Conservation (phyloP, 108 stramenopile genomes). For the Pseudonitzschia pungens region DNA sequence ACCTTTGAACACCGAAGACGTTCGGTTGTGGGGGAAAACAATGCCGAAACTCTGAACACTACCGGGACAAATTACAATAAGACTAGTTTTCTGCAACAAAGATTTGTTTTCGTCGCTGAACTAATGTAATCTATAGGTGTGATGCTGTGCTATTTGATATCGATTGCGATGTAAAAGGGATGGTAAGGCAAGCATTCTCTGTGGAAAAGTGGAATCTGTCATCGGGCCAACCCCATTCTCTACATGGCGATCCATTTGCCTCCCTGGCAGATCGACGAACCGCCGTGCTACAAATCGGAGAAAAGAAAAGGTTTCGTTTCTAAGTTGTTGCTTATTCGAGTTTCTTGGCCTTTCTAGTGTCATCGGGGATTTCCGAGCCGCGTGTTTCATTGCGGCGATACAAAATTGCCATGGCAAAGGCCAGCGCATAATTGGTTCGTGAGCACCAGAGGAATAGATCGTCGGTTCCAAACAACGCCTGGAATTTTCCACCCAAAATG, state of each 20-base stretch:
- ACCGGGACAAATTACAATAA: background rate
- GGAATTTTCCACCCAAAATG: conserved; percentile 31
- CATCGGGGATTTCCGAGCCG: background rate
- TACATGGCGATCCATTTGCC: no score
- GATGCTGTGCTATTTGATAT: no score
- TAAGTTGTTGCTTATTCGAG: background rate
- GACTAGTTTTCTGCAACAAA: no score
- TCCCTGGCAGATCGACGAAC: no score
- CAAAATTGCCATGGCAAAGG: background rate
- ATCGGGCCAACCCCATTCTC: no score
- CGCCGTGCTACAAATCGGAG: no score
- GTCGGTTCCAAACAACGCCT: conserved; percentile 28
- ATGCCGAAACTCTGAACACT: background rate
- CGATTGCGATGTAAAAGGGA: no score
- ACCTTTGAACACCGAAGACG: background rate
- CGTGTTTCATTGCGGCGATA: background rate
- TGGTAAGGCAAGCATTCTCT: no score
- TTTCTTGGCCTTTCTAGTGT: background rate
- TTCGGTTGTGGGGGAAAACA: background rate
- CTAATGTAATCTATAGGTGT: no score
- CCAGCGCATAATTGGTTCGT: conserved; percentile 1
- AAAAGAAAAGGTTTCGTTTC: no score
- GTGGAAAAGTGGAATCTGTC: no score
- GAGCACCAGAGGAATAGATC: conserved; percentile 15
- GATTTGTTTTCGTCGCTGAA: no score